Percentiles rank a stretch among this genome's conserved stretches.
These are phyloP conservation scores for Penicillium coffeae DNA, from an alignment of 495 filamentous ascomycete species.

Conservation along the genomic window DNA sequence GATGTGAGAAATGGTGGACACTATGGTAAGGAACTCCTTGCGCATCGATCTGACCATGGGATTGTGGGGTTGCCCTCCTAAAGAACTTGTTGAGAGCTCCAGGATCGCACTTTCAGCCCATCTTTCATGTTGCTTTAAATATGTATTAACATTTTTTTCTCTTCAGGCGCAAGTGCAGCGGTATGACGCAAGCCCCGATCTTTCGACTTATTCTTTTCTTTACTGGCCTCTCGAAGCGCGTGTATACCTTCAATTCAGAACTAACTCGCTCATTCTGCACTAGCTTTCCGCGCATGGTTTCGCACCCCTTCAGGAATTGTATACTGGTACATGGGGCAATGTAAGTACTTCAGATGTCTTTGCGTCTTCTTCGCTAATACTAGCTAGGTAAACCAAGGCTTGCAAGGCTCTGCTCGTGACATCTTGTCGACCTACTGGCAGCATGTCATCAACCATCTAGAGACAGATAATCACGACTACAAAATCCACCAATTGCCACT, in stretches of 20 bases:
- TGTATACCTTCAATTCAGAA: neutral
- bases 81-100: neutral
- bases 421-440: slow-evolving; percentile 99
- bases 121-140: too few relatives aligned
- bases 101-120: too few relatives aligned
- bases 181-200: slow-evolving; percentile 53
- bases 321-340: slow-evolving; percentile 93
- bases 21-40: slow-evolving; percentile 58
- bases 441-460: slow-evolving; percentile 90
- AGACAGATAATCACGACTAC: slow-evolving; percentile 94
- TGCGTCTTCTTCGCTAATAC: neutral
- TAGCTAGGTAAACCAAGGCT: slow-evolving; percentile 85
- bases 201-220: neutral
- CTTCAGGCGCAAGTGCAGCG: slow-evolving; percentile 71
- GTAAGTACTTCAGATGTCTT: slow-evolving; percentile 41
- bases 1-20: slow-evolving; percentile 80
- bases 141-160: neutral
- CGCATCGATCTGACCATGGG: neutral
- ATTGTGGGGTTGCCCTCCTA: neutral
- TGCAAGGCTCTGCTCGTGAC: slow-evolving; percentile 89
- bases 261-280: slow-evolving; percentile 10
- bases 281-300: slow-evolving; percentile 73
- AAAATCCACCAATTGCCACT: slow-evolving; percentile 94
- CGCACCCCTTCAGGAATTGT: slow-evolving; percentile 79
- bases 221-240: neutral